Evolutionary conservation across 305 asterid species (phyloP).

Genomic region (Rubia peregrina): DNA sequence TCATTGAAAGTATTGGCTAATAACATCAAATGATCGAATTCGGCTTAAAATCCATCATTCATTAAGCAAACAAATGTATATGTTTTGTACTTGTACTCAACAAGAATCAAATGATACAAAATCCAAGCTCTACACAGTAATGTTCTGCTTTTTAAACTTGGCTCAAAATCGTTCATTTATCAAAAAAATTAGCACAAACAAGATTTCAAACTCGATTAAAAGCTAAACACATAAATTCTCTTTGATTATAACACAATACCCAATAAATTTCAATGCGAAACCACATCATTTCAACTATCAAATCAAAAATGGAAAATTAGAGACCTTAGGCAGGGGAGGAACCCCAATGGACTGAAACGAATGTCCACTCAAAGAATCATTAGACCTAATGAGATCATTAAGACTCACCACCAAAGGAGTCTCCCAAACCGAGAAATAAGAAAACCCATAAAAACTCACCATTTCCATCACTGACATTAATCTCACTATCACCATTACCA

Average conservation of each 20-base stretch:
- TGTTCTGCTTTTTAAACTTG: background rate
- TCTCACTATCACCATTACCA: background rate
- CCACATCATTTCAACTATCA: background rate
- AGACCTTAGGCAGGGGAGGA: slow-evolving; percentile 95
- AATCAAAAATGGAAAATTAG: background rate
- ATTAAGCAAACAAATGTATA: too few species aligned
- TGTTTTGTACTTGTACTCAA: too few species aligned
- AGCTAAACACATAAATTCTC: background rate
- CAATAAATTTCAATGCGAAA: background rate
- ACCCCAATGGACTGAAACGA: slow-evolving; percentile 80
- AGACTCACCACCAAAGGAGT: slow-evolving; percentile 62
- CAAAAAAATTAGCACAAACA: background rate
- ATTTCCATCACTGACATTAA: background rate
- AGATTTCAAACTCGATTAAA: background rate
- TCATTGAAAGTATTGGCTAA: too few species aligned
- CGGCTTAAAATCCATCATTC: too few species aligned
- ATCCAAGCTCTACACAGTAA: too few species aligned
- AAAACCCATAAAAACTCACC: slow-evolving; percentile 32
- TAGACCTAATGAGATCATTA: slow-evolving; percentile 55
- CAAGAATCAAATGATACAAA: too few species aligned
- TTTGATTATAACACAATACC: background rate
- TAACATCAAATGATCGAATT: too few species aligned
- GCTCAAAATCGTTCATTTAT: background rate
- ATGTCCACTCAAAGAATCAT: slow-evolving; percentile 28
- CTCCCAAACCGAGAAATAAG: slow-evolving; percentile 80